Evolutionary conservation across 257 asterid species (phyloP).

Genomic region (Plantago ovata): DNA sequence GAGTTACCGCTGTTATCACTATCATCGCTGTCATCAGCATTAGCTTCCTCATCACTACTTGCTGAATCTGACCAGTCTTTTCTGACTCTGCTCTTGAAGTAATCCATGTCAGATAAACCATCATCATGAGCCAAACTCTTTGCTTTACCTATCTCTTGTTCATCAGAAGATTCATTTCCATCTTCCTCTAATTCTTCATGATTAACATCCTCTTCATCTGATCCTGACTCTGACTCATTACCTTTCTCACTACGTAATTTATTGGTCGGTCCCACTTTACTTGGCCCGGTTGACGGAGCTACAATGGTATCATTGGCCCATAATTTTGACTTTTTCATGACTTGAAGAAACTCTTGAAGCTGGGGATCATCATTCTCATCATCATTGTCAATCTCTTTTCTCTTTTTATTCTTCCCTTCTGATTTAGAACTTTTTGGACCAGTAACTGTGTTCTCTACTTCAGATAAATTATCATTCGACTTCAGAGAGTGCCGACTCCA

Average conservation of each 20-base stretch:
- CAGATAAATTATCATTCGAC: conserved; percentile 39
- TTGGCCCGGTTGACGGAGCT: conserved; percentile 41
- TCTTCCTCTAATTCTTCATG: conserved; percentile 32
- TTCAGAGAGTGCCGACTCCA: conserved; percentile 85
- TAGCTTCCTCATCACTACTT: conserved; percentile 44
- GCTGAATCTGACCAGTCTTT: conserved; percentile 72
- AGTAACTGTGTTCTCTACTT: conserved; percentile 32
- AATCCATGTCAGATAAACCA: conserved; percentile 65
- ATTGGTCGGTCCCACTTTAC: conserved; percentile 26
- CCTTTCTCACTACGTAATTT: conserved; percentile 26
- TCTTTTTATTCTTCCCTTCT: conserved; percentile 41
- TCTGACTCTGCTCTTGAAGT: conserved; percentile 66
- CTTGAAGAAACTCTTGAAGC: conserved; percentile 79
- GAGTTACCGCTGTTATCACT: conserved; percentile 22
- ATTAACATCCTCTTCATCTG: conserved; percentile 24
- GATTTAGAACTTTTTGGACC: conserved; percentile 29
- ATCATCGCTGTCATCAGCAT: conserved; percentile 32
- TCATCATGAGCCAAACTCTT: conserved; percentile 37
- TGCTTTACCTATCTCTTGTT: conserved; percentile 31
- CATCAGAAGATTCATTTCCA: conserved; percentile 25
- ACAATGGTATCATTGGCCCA: conserved; percentile 85
- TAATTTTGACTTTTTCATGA: conserved; percentile 81
- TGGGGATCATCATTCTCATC: conserved; percentile 58
- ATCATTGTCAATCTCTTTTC: conserved; percentile 38
- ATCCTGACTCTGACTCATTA: conserved; percentile 21